Percentiles rank a stretch among this genome's conserved stretches.
phyloP scores from a whole-genome alignment of 371 early-diverging fungal species.

The Apophysomyces trapeziformis region DNA sequence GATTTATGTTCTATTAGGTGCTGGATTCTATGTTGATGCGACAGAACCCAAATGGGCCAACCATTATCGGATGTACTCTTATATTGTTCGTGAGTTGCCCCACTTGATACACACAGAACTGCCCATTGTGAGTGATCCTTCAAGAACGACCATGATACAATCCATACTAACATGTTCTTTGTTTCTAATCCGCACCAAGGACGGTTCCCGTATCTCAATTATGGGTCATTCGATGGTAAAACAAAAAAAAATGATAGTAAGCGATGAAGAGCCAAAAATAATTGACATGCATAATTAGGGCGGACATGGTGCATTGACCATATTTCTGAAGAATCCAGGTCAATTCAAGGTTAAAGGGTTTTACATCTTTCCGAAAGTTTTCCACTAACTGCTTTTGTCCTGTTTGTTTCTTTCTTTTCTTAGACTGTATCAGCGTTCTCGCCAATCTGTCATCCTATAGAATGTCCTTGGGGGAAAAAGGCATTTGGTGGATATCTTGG shows the following conservation, averaged over 20 bases:
- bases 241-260: constrained; percentile 2
- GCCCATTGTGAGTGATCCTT: constrained; percentile 57
- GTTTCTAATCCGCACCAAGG: constrained; percentile 34
- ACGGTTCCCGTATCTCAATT: constrained; percentile 65
- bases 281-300: constrained; percentile 48
- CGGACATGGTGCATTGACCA: constrained; percentile 89
- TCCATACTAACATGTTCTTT: neutral
- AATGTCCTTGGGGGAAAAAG: constrained; percentile 79
- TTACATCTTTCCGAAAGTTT: too few relatives aligned
- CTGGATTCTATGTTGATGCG: constrained; percentile 87
- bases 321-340: constrained; percentile 71
- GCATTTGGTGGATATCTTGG: constrained; percentile 83
- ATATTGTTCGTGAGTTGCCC: constrained; percentile 77
- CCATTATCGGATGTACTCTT: constrained; percentile 86
- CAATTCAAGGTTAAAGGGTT: constrained; percentile 54
- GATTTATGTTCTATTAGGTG: constrained; percentile 32
- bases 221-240: constrained; percentile 84
- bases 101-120: constrained; percentile 57
- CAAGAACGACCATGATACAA: neutral
- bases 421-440: constrained; percentile 83
- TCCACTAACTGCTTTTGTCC: neutral
- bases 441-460: constrained; percentile 77
- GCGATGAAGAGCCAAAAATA: too few relatives aligned
- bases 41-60: constrained; percentile 73
- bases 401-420: neutral